Evolutionary conservation across 1,139 yeast genomes (phyloP), one percentile per base, ranked within the genome.

Genomic region (Candida smagusa): DNA sequence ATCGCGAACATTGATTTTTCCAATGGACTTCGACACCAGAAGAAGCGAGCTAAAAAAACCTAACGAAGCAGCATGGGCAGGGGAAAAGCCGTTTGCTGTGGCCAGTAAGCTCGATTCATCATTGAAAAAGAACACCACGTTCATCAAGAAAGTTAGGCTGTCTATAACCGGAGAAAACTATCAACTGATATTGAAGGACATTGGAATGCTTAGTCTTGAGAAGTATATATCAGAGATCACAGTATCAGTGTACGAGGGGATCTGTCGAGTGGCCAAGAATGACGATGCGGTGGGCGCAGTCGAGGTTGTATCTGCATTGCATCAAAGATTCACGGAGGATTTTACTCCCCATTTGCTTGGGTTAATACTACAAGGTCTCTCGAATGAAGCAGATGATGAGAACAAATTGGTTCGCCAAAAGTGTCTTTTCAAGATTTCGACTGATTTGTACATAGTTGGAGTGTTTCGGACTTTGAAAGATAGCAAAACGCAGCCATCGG

Each of bases 71-170:
- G 80, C 82, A 2, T 81, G 88, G 87, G 58, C 60, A 22, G 84
- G 79, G 2, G 72, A 64, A 25, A 49, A 42, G 7, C 58, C 54
- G n/a, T 45, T 48, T 12, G 31, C 37, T 9, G 40, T 62, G 1
- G 54, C 68, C 1, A 45, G 55, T 11, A 70, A 74, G 33, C 64
- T 83, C 11, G 97, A 90, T 54, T 69, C 95, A 0, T 82, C 92
- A 36, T 65, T 90, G 44, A 90, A 89, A 67, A 86, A 84, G 56
- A 88, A 90, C 55, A 82, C 89, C 4, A 84, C 89, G 0, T 86
- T 88, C 49, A 81, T 88, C 40, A 84, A 83, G 53, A 84, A 84
- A 50, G 60, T 88, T 36, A 73, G 81, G 44, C 68, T 75, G 3
- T 70, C 82, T 3, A 63, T 88, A 31, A 73, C 64, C 28, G 74